Conservation (phyloP, 768 basidiomycete species). For the Trametes coccinea region DNA sequence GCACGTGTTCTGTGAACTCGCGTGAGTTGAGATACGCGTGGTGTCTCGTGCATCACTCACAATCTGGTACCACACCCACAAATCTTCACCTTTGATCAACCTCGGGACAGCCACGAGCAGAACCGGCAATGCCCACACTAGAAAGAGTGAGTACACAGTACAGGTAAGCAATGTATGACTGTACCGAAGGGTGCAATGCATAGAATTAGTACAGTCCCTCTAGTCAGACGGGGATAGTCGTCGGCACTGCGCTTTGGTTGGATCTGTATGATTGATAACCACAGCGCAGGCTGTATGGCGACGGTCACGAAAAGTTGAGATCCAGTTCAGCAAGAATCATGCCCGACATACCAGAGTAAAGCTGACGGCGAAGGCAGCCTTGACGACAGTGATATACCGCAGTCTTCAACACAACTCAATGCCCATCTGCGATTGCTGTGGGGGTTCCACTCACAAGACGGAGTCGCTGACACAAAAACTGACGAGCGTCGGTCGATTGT, state of each 20-base stretch:
- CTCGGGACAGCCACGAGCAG: conserved; percentile 17
- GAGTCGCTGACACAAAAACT: conserved; percentile 23
- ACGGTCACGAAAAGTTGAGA: too few relatives aligned
- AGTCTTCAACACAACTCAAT: conserved; percentile 4
- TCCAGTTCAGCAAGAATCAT: neutral
- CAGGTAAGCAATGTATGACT: neutral
- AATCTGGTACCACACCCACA: conserved; percentile 3
- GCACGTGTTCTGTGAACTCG: conserved; percentile 17
- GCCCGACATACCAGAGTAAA: conserved; percentile 22
- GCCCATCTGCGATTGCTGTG: too few relatives aligned
- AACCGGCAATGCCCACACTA: conserved; percentile 26
- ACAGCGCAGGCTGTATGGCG: conserved; percentile 20
- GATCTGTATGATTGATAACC: conserved; percentile 15
- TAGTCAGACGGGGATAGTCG: conserved; percentile 20
- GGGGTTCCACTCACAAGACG: conserved; percentile 17
- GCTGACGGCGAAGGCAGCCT: conserved; percentile 27
- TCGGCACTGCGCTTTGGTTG: conserved; percentile 12
- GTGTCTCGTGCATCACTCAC: neutral
- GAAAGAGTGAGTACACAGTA: neutral
- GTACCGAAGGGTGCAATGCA: conserved; percentile 24
- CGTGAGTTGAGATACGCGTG: neutral
- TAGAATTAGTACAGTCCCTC: conserved; percentile 11
- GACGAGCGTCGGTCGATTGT: neutral
- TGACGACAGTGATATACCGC: conserved; percentile 25
- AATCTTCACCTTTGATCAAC: neutral